phyloP scores from a whole-genome alignment of 139 green algal species.

The Haematococcus lacustris region DNA sequence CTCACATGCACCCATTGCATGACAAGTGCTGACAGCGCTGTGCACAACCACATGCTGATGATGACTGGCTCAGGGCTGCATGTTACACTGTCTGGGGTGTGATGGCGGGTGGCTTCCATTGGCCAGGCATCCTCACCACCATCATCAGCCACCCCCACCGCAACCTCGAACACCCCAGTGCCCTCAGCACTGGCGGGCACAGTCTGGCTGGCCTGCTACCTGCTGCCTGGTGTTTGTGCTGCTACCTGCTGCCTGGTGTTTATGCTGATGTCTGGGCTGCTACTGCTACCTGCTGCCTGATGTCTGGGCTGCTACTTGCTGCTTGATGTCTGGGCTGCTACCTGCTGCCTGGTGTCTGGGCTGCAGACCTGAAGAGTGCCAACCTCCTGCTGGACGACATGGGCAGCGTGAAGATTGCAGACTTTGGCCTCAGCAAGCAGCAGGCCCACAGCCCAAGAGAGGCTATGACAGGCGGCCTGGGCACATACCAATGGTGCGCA shows the following conservation, averaged over 20 bases:
- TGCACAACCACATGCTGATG: no score
- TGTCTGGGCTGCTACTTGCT: not conserved
- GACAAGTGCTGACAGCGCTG: no score
- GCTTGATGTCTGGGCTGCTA: not conserved
- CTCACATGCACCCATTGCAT: no score
- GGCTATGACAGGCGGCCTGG: slow-evolving; percentile 38
- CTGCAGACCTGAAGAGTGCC: slow-evolving; percentile 42
- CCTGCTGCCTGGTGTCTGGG: not conserved
- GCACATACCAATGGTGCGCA: slow-evolving; percentile 39
- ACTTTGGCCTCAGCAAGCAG: slow-evolving; percentile 38
- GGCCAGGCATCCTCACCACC: no score
- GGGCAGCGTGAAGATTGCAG: slow-evolving; percentile 18
- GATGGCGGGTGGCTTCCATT: no score
- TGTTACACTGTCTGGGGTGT: no score
- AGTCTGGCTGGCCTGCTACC: not conserved
- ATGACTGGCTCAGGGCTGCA: no score
- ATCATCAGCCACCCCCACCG: not conserved
- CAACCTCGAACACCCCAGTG: not conserved
- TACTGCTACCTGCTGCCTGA: not conserved
- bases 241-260: not conserved
- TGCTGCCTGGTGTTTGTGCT: not conserved
- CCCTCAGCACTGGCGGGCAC: not conserved
- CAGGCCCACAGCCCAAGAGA: not conserved
- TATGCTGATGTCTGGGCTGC: not conserved
- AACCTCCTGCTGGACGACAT: slow-evolving; percentile 59